Conservation (phyloP, 73 alveolate genomes). For the Symbiodinium natans region DNA sequence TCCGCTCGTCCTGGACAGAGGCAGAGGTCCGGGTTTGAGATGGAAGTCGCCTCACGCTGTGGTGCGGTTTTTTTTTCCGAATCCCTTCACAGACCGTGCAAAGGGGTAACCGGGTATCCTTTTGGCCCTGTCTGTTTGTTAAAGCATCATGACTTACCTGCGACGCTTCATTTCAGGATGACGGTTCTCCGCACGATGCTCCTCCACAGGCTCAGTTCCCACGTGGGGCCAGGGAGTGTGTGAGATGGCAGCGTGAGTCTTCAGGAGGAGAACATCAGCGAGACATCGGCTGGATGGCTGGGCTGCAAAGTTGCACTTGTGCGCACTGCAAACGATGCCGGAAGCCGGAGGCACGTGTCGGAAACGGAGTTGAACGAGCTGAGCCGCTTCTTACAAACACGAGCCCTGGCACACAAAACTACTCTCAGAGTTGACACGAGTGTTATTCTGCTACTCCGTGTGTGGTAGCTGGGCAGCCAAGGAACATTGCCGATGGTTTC, state of each 20-base stretch:
- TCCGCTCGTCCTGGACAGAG: not conserved
- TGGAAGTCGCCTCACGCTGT: no score
- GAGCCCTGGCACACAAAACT: not conserved
- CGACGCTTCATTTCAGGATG: not conserved
- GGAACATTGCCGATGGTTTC: constrained; percentile 22
- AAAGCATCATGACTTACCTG: no score
- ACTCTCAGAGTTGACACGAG: not conserved
- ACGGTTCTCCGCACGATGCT: not conserved
- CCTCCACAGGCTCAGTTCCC: not conserved
- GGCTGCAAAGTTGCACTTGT: not conserved
- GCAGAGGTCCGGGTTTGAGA: no score
- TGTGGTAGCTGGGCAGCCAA: not conserved
- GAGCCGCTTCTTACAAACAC: constrained; percentile 63
- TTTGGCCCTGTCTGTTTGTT: no score
- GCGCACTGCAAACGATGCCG: not conserved
- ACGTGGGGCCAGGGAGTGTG: no score
- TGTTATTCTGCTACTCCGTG: not conserved
- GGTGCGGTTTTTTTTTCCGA: no score
- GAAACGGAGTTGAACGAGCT: constrained; percentile 33
- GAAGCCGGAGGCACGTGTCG: constrained; percentile 33
- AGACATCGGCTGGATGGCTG: not conserved
- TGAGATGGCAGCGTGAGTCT: no score
- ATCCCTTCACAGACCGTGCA: no score
- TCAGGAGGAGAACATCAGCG: not conserved
- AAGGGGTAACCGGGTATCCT: no score